These are phyloP conservation scores for Thielaviopsis cerberus DNA, from an alignment of 2,329 filamentous ascomycete genomes.

Conservation along the genomic window DNA sequence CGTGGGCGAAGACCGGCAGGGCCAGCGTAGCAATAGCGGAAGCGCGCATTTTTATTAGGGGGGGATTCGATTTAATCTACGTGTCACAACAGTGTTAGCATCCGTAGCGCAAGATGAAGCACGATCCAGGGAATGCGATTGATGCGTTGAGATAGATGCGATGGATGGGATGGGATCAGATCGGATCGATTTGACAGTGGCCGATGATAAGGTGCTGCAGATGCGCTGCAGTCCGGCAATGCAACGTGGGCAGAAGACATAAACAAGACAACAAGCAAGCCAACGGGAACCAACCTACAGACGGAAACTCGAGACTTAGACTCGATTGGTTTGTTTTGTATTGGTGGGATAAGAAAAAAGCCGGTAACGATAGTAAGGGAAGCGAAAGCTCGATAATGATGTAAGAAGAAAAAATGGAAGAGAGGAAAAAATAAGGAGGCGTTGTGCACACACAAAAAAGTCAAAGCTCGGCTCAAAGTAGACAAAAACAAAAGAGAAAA, in stretches of 20 bases:
- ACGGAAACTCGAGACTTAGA: not conserved
- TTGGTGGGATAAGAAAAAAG: not conserved
- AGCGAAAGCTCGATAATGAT: not conserved
- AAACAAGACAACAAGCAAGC: not conserved
- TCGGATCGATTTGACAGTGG: too few species aligned
- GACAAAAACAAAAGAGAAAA: not conserved
- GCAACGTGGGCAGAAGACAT: not conserved
- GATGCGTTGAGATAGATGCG: not conserved
- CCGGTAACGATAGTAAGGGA: too few species aligned
- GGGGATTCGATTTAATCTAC: not conserved
- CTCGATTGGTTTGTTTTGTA: not conserved
- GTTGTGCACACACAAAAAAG: not conserved
- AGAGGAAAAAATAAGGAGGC: not conserved
- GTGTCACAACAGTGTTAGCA: not conserved
- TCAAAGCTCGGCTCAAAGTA: not conserved
- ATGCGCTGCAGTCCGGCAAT: not conserved
- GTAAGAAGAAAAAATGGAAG: not conserved
- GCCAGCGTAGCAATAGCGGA: slow-evolving; percentile 31
- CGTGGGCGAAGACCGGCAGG: slow-evolving; percentile 36
- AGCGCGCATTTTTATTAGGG: slow-evolving; percentile 35
- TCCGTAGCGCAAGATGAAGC: not conserved
- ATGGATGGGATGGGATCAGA: not conserved
- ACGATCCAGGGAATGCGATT: not conserved
- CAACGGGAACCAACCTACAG: not conserved
- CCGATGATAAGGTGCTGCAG: not conserved